A percentile compares a stretch with the other conserved stretches of the same genome.
These are phyloP conservation scores for Colletotrichum incanum DNA, from an alignment of 2,329 filamentous ascomycete genomes.

Conservation along the genomic window DNA sequence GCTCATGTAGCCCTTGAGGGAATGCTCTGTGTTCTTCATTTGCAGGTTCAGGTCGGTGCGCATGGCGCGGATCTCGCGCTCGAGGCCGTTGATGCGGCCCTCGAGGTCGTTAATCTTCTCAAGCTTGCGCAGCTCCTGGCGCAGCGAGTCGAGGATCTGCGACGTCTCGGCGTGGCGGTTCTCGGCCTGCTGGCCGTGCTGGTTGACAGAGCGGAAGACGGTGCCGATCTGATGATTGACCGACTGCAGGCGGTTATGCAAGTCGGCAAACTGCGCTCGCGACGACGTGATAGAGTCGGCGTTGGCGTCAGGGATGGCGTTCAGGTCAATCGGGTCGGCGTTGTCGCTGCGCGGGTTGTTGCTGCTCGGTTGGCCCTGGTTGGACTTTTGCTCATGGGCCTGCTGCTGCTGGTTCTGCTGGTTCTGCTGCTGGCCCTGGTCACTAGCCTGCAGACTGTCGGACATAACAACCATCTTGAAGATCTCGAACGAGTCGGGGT, in stretches of 20 bases:
- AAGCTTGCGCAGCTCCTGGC: slow-evolving; percentile 60
- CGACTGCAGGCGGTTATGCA: slow-evolving; percentile 86
- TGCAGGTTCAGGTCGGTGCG: slow-evolving; percentile 68
- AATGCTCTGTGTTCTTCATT: slow-evolving; percentile 66
- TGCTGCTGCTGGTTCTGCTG: slow-evolving; percentile 54
- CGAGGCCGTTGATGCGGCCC: slow-evolving; percentile 66
- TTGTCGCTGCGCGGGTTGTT: slow-evolving; percentile 47
- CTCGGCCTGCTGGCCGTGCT: slow-evolving; percentile 67
- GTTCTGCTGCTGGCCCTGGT: slow-evolving; percentile 51
- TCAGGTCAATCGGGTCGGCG: slow-evolving; percentile 54
- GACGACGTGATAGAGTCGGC: slow-evolving; percentile 65
- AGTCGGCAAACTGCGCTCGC: slow-evolving; percentile 81
- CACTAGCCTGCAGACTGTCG: slow-evolving; percentile 58
- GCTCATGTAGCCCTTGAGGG: slow-evolving; percentile 66
- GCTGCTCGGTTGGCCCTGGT: slow-evolving; percentile 45
- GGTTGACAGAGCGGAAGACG: slow-evolving; percentile 71
- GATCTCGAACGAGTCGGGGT: slow-evolving; percentile 93
- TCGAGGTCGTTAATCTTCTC: slow-evolving; percentile 62
- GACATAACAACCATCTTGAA: slow-evolving; percentile 87
- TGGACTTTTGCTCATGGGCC: slow-evolving; percentile 48
- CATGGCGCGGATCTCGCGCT: slow-evolving; percentile 72
- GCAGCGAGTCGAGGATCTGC: slow-evolving; percentile 63
- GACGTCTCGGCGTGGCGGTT: slow-evolving; percentile 71
- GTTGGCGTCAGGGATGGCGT: slow-evolving; percentile 63
- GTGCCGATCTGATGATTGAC: slow-evolving; percentile 78